Conservation (phyloP, 352 stramenopile genomes). For the Plasmopara muralis region DNA sequence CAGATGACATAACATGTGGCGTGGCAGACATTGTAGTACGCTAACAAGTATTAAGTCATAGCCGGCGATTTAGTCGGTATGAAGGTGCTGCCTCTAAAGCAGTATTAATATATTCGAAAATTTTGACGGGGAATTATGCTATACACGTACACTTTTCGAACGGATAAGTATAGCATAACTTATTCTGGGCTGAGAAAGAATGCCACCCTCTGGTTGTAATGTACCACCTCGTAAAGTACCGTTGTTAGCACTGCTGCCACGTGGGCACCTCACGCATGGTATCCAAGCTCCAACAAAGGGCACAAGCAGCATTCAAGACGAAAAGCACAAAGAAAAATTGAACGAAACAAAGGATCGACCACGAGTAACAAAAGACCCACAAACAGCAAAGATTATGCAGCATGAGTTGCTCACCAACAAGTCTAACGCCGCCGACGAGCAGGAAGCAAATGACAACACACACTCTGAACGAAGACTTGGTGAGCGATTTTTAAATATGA, state of each 20-base stretch:
- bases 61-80: too few species aligned
- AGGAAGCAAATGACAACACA: slow-evolving; percentile 1
- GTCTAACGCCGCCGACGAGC: slow-evolving; percentile 3
- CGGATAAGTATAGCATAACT: too few species aligned
- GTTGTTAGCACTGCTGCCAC: slow-evolving; percentile 44
- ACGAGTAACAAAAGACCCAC: not conserved
- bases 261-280: slow-evolving; percentile 22
- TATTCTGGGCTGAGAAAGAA: too few species aligned
- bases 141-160: too few species aligned
- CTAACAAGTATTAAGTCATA: too few species aligned
- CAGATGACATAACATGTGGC: too few species aligned
- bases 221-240: slow-evolving; percentile 27
- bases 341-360: not conserved
- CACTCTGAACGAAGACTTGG: slow-evolving; percentile 34
- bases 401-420: slow-evolving; percentile 2
- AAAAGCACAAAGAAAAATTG: not conserved
- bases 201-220: not conserved
- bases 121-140: too few species aligned
- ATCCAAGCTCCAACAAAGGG: slow-evolving; percentile 13
- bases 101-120: too few species aligned
- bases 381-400: not conserved
- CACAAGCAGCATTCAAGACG: slow-evolving; percentile 1
- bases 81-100: too few species aligned
- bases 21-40: too few species aligned
- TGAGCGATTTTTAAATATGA: slow-evolving; percentile 51